Base-by-base conservation (phyloP, 1,284 basidiomycete species). In the Lentinula novae-zelandiae region DNA sequence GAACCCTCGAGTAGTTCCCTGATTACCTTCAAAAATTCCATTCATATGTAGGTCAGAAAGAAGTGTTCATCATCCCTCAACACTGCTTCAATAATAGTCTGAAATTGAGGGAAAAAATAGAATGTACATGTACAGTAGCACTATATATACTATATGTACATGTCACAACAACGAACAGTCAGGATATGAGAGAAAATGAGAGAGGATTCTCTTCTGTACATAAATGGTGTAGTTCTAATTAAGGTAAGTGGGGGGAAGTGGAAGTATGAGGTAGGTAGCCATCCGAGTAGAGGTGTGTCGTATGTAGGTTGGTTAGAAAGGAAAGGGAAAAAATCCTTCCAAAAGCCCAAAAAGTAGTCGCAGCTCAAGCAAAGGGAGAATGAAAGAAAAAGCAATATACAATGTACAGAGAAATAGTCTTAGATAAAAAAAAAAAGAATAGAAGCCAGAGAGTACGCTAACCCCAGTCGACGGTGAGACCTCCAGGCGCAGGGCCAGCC, bases 401-500 rank as follows among this genome's bases (percentile, higher is more conserved):
- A 22, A 22, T 46, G 20, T 22, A 46, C 17, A 22, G 17, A 5
- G 8, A 34, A 34, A 31, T 33, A n/a, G 20, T 15, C 17, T 33
- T 34, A 22, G 9, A 46, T 46, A 50, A 4, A 50, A 27, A 50
- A 50, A n/a, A 36, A 10, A 13, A 27, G 27, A 27, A 27, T 27
- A 27, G 2, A 27, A 27, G 27, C 27, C 34, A 20, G n/a, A 38
- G 38, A 15, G n/a, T 6, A 53, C 33, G 13, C 38, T 74, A 91
- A 68, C 87, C 85, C 90, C 90, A 92, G 62, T 92, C 89, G 66
- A 92, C 87, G 57, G 81, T 75, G 60, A 92, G 74, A 50, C 90
- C 89, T 31, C 81, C 87, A 20, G 85, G 84, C 17, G 80, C 82
- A 31, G 82, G 66, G 40, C 64, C 75, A 56, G 84, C 85, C 53